Percentiles rank a stretch among this genome's conserved stretches.
Evolutionary conservation across 192 early-diverging fungal genomes (phyloP).

Genomic region (Chytriomyces confervae): DNA sequence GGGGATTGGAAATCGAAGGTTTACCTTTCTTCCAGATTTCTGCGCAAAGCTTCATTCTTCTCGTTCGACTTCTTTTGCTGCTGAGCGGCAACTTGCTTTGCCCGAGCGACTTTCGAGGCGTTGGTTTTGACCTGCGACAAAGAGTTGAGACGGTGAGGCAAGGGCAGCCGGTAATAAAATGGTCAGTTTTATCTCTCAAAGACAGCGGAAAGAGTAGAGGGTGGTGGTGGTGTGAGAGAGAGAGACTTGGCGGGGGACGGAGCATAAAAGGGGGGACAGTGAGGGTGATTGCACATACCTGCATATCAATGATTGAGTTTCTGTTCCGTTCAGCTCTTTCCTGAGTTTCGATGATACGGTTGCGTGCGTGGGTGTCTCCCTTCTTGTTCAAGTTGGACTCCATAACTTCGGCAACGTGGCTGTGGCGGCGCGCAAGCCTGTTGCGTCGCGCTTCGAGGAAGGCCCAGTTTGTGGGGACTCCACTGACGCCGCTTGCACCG

Average conservation of each 20-base stretch:
- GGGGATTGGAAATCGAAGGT: background rate
- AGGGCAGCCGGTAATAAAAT: background rate
- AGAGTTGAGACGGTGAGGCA: background rate
- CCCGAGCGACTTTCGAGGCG: constrained; percentile 46
- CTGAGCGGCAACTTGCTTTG: constrained; percentile 44
- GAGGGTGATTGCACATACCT: constrained; percentile 2
- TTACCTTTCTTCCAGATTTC: constrained; percentile 43
- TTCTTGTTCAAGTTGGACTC: constrained; percentile 26
- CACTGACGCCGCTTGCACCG: no score
- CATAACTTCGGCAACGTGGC: constrained; percentile 43
- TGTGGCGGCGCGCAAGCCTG: constrained; percentile 40
- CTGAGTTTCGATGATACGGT: constrained; percentile 36
- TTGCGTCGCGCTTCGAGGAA: constrained; percentile 52
- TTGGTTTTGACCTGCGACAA: constrained; percentile 26
- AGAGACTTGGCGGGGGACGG: background rate
- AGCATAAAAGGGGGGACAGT: background rate
- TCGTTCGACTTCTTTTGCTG: constrained; percentile 38
- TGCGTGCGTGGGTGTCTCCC: constrained; percentile 20
- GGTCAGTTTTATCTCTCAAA: background rate
- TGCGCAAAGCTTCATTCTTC: constrained; percentile 22
- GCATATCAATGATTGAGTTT: constrained; percentile 38
- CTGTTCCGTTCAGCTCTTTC: constrained; percentile 46
- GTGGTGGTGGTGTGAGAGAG: background rate
- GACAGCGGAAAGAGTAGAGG: background rate
- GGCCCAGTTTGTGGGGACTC: constrained; percentile 17